Conservation (phyloP, 179 eudicot genomes). For the Spinacia oleracea region DNA sequence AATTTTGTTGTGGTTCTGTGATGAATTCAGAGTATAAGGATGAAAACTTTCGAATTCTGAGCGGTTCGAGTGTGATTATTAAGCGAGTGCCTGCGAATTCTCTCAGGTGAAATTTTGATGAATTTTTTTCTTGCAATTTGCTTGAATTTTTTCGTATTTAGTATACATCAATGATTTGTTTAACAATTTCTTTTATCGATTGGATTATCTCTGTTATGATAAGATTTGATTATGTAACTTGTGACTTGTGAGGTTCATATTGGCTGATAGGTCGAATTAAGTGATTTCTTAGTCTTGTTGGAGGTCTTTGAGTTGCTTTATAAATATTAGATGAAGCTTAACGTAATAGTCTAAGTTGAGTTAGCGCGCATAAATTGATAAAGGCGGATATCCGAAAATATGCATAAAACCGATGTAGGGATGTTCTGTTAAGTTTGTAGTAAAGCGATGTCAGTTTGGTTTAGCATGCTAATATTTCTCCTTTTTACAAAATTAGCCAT, state of each 20-base stretch:
- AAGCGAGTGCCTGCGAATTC: slow-evolving; percentile 63
- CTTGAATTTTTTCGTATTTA: background rate
- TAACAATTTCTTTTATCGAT: too few relatives aligned
- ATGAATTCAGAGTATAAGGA: slow-evolving; percentile 53
- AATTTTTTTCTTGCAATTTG: background rate
- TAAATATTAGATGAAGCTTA: background rate
- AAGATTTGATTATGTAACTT: background rate
- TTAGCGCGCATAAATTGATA: background rate
- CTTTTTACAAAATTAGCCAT: background rate
- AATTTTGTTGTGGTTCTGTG: slow-evolving; percentile 14
- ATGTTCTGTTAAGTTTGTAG: background rate
- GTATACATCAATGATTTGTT: background rate
- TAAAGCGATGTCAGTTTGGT: background rate
- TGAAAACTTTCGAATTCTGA: slow-evolving; percentile 44
- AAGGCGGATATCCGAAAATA: background rate
- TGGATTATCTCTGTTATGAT: background rate
- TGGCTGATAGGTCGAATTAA: background rate
- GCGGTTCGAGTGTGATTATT: slow-evolving; percentile 64
- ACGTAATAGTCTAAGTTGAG: background rate
- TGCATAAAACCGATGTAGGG: background rate
- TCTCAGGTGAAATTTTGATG: slow-evolving; percentile 27
- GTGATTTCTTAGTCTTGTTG: background rate
- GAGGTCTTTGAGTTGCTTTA: background rate
- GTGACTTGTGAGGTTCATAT: background rate
- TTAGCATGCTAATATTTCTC: background rate